These are phyloP conservation scores for Nannochloropsis gaditana DNA, from an alignment of 108 stramenopile genomes.

Conservation along the genomic window DNA sequence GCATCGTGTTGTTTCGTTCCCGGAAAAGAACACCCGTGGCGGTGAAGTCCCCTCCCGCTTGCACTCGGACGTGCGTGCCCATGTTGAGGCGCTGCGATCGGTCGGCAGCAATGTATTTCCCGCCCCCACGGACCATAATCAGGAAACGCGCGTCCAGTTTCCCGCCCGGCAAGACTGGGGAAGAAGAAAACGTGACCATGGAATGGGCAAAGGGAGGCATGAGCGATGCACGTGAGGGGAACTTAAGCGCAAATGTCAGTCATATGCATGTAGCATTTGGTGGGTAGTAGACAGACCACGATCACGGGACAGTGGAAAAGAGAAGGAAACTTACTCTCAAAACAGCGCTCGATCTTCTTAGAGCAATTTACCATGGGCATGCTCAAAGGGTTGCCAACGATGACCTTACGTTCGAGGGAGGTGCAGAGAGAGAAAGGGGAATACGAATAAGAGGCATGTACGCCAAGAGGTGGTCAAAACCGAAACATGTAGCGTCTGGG, in stretches of 20 bases:
- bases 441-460: neutral
- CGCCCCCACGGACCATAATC: conserved; percentile 12
- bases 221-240: neutral
- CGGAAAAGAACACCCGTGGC: neutral
- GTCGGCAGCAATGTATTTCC: neutral
- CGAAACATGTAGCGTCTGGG: too few species aligned
- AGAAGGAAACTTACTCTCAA: neutral
- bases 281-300: neutral
- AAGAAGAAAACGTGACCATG: neutral
- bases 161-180: neutral
- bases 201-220: neutral
- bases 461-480: too few species aligned
- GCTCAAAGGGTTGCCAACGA: neutral
- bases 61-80: neutral
- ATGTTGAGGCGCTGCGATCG: neutral
- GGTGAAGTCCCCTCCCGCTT: neutral
- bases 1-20: neutral
- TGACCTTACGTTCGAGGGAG: neutral
- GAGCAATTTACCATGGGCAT: conserved; percentile 18
- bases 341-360: conserved; percentile 8
- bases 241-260: neutral
- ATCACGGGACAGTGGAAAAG: neutral
- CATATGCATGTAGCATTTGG: neutral
- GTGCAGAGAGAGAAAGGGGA: neutral
- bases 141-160: conserved; percentile 1